Conservation (phyloP, 2,329 filamentous ascomycete genomes). For the Sclerotinia spermophila region DNA sequence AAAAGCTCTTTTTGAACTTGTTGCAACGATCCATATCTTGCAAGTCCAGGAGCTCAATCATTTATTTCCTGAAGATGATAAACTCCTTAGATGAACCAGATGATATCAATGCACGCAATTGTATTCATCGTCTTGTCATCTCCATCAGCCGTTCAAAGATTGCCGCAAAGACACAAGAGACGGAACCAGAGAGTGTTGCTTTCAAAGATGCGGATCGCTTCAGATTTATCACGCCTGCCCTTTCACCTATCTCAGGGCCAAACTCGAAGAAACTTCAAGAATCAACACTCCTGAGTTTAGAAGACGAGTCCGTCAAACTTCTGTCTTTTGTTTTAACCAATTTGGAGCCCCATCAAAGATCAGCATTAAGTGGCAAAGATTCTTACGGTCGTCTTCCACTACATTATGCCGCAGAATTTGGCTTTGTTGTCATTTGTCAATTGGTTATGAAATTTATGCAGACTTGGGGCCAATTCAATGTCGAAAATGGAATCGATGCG, state of each 20-base stretch:
- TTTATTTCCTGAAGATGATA: conserved; percentile 65
- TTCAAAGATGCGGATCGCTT: conserved; percentile 45
- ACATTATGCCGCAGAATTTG: conserved; percentile 93
- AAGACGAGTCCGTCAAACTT: conserved; percentile 74
- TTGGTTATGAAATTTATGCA: conserved; percentile 86
- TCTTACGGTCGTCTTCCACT: conserved; percentile 78
- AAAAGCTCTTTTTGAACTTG: conserved; percentile 72
- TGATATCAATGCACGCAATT: conserved; percentile 92
- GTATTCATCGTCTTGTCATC: conserved; percentile 87
- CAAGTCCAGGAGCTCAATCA: conserved; percentile 65
- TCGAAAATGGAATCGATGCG: conserved; percentile 81
- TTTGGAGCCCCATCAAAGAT: conserved; percentile 63
- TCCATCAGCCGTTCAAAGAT: conserved; percentile 75
- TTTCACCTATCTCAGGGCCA: conserved; percentile 61
- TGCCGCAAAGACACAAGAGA: conserved; percentile 40
- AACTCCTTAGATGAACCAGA: conserved; percentile 77
- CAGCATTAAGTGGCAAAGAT: conserved; percentile 66
- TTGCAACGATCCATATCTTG: conserved; percentile 73
- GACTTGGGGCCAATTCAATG: conserved; percentile 81
- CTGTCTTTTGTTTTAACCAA: conserved; percentile 60
- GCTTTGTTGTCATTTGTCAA: conserved; percentile 86
- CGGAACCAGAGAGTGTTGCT: conserved; percentile 37
- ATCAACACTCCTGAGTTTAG: conserved; percentile 58
- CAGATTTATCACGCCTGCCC: conserved; percentile 73
- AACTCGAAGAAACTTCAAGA: conserved; percentile 64